Evolutionary conservation across 768 basidiomycete species (phyloP).

Genomic region (Lentinula detonsa): DNA sequence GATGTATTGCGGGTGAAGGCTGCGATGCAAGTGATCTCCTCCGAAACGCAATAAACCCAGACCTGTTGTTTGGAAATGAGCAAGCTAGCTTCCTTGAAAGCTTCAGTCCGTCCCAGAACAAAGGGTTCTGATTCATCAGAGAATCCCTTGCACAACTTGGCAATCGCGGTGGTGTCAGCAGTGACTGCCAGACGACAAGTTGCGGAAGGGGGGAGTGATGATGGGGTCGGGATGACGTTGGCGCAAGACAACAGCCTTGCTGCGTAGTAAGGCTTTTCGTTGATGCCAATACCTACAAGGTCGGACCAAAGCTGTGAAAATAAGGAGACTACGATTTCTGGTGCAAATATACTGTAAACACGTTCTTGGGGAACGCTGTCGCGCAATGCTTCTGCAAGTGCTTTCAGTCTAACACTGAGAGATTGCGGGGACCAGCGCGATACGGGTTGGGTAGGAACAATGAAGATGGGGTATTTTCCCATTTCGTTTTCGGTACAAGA

Average conservation of each 20-base stretch:
- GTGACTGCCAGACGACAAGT: conserved; percentile 30
- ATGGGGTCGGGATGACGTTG: not conserved
- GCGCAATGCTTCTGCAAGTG: conserved; percentile 33
- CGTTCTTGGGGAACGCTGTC: conserved; percentile 29
- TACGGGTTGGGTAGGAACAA: conserved; percentile 41
- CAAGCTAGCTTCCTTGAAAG: conserved; percentile 42
- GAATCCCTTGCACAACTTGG: conserved; percentile 48
- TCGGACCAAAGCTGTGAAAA: conserved; percentile 24
- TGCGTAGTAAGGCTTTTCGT: not conserved
- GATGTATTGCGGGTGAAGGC: conserved; percentile 60
- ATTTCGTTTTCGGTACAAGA: conserved; percentile 52
- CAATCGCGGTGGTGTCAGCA: conserved; percentile 33
- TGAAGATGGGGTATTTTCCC: conserved; percentile 63
- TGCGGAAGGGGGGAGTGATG: not conserved
- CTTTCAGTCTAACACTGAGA: conserved; percentile 32
- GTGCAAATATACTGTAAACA: conserved; percentile 64
- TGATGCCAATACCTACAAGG: not conserved
- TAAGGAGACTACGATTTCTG: conserved; percentile 20
- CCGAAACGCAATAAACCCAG: conserved; percentile 53
- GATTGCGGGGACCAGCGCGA: conserved; percentile 28
- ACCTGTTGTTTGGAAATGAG: conserved; percentile 41
- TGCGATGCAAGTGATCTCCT: conserved; percentile 53
- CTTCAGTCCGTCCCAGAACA: conserved; percentile 31
- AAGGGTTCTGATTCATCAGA: conserved; percentile 59
- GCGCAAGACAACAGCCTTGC: conserved; percentile 3